phyloP scores from a whole-genome alignment of 2,329 filamentous ascomycete genomes.

The Scedosporium minutisporum region DNA sequence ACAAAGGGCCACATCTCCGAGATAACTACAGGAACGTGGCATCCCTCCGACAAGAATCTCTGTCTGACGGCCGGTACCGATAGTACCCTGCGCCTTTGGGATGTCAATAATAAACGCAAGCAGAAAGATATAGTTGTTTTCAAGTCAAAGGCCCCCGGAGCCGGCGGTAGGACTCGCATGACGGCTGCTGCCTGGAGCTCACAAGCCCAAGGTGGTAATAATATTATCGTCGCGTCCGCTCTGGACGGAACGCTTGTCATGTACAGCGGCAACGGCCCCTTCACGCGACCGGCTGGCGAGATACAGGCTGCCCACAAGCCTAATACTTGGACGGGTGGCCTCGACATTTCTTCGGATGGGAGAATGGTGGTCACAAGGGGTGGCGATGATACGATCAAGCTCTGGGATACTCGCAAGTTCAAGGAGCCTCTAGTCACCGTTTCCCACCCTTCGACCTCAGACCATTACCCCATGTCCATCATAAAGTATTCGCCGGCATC shows the following conservation, averaged over 20 bases:
- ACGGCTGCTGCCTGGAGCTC: constrained; percentile 83
- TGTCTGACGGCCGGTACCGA: constrained; percentile 90
- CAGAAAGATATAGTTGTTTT: constrained; percentile 94
- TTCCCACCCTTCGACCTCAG: constrained; percentile 70
- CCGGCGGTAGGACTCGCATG: constrained; percentile 86
- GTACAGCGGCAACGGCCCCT: constrained; percentile 85
- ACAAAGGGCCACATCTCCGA: constrained; percentile 96
- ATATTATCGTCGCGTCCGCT: constrained; percentile 70
- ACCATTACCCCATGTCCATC: constrained; percentile 73
- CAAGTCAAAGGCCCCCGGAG: constrained; percentile 82
- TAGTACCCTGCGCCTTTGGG: constrained; percentile 94
- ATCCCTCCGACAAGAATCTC: constrained; percentile 72
- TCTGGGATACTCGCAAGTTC: constrained; percentile 96
- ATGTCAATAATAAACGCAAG: constrained; percentile 78
- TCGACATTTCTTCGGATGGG: constrained; percentile 86
- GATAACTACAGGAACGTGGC: constrained; percentile 82
- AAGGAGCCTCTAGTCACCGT: constrained; percentile 77
- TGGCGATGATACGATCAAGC: constrained; percentile 84
- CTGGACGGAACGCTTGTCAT: constrained; percentile 85
- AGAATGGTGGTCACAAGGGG: constrained; percentile 84
- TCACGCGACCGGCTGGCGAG: constrained; percentile 70
- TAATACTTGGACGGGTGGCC: constrained; percentile 82
- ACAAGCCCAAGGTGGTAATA: constrained; percentile 65
- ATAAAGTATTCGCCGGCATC: constrained; percentile 83
- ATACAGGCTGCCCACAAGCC: constrained; percentile 72